Percentiles rank a stretch among this genome's conserved stretches.
Evolutionary conservation across 768 basidiomycete genomes (phyloP).

Genomic region (Collybia mongolica): DNA sequence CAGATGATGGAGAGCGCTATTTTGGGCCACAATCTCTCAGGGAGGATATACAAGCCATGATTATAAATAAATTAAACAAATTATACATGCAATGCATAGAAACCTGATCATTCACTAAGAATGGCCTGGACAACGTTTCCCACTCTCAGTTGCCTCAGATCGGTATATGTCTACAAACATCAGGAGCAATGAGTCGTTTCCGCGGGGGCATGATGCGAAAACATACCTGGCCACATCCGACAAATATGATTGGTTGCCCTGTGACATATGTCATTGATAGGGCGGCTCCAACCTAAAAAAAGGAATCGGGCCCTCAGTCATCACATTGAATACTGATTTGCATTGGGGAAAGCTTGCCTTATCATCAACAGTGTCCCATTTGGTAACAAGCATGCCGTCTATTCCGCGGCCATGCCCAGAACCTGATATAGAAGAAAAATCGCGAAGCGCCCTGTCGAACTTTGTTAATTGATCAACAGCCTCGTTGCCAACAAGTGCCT

Average conservation of each 20-base stretch:
- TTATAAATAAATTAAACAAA: not conserved
- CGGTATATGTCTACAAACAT: slow-evolving; percentile 82
- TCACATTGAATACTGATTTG: not conserved
- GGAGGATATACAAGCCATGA: not conserved
- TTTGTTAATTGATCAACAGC: slow-evolving; percentile 97
- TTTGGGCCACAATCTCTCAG: too few species aligned
- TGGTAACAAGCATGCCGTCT: slow-evolving; percentile 97
- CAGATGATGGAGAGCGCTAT: too few species aligned
- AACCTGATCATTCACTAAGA: slow-evolving; percentile 58
- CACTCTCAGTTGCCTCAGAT: slow-evolving; percentile 87
- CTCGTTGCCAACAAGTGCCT: slow-evolving; percentile 97
- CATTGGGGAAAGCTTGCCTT: slow-evolving; percentile 55
- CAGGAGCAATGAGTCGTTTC: not conserved
- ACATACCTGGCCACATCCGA: slow-evolving; percentile 93
- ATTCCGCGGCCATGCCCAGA: slow-evolving; percentile 83
- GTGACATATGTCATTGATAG: slow-evolving; percentile 99
- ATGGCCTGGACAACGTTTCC: slow-evolving; percentile 93
- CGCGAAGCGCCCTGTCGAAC: slow-evolving; percentile 91
- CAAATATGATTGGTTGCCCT: slow-evolving; percentile 97
- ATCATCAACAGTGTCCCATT: slow-evolving; percentile 99
- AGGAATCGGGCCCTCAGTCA: not conserved
- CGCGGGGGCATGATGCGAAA: not conserved
- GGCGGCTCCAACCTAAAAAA: slow-evolving; percentile 87
- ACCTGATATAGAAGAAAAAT: slow-evolving; percentile 80
- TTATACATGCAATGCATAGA: not conserved